Evolutionary conservation across 1,284 basidiomycete species (phyloP).

Genomic region (Apiotrichum veenhuisii): DNA sequence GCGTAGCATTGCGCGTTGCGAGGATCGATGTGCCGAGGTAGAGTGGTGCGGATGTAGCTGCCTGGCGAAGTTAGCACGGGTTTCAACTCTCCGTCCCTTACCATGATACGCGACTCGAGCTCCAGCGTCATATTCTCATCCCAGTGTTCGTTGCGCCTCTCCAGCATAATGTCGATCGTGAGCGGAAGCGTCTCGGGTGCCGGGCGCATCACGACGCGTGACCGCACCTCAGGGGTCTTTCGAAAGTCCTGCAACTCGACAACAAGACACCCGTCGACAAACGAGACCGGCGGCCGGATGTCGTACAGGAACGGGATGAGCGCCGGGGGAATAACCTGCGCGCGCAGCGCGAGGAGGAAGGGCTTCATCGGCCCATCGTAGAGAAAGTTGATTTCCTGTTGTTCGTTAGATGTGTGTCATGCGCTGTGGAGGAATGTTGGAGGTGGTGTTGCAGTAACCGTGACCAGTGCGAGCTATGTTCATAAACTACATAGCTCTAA

Average conservation of each 20-base stretch:
- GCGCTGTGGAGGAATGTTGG: too few species aligned
- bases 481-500: too few species aligned
- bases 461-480: not conserved
- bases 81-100: constrained; percentile 24
- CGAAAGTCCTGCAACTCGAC: constrained; percentile 50
- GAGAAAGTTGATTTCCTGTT: constrained; percentile 39
- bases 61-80: constrained; percentile 24
- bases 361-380: constrained; percentile 51
- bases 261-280: constrained; percentile 50
- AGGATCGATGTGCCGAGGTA: constrained; percentile 49
- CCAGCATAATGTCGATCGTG: constrained; percentile 47
- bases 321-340: constrained; percentile 47
- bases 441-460: too few species aligned
- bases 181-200: constrained; percentile 45
- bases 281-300: constrained; percentile 42
- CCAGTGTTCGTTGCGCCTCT: constrained; percentile 40
- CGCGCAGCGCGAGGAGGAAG: constrained; percentile 48
- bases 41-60: constrained; percentile 49
- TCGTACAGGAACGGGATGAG: constrained; percentile 49
- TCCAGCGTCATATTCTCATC: constrained; percentile 47
- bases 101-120: constrained; percentile 48
- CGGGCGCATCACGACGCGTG: constrained; percentile 49
- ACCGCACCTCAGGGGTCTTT: constrained; percentile 30
- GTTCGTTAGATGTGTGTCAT: not conserved
- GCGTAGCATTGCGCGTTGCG: constrained; percentile 46